These are phyloP conservation scores for Coemansia sp. DNA, from an alignment of 192 early-diverging fungal genomes.

Conservation along the genomic window DNA sequence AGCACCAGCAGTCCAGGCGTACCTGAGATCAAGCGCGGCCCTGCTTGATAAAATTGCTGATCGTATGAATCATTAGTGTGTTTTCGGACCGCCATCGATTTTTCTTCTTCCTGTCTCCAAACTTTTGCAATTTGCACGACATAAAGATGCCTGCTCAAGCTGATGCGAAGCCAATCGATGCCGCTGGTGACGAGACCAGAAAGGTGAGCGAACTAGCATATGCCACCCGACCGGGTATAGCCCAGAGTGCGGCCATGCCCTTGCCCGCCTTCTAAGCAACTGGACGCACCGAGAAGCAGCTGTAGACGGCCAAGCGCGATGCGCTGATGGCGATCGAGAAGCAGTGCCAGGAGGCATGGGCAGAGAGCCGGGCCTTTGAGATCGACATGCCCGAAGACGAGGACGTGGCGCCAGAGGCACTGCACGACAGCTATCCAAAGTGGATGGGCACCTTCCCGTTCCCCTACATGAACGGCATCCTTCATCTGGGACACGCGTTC, in stretches of 20 bases:
- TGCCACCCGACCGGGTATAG: too few species aligned
- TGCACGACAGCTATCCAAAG: constrained; percentile 72
- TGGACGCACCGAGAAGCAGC: too few species aligned
- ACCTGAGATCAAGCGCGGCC: too few species aligned
- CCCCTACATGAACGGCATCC: constrained; percentile 92
- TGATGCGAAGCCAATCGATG: too few species aligned
- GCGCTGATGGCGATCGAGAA: constrained; percentile 68
- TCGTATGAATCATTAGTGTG: too few species aligned
- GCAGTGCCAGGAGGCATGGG: constrained; percentile 74
- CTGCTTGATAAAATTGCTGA: too few species aligned
- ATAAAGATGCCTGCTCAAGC: too few species aligned
- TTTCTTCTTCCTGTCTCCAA: too few species aligned
- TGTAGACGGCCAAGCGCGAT: constrained; percentile 71
- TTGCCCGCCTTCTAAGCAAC: too few species aligned
- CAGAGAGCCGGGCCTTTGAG: constrained; percentile 71
- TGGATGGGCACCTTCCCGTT: constrained; percentile 93
- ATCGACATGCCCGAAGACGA: constrained; percentile 68
- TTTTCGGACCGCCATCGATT: too few species aligned
- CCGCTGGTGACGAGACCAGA: not conserved
- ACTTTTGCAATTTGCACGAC: too few species aligned
- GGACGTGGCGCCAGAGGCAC: constrained; percentile 48
- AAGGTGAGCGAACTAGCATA: not conserved
- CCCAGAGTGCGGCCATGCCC: too few species aligned
- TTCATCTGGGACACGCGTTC: constrained; percentile 97
- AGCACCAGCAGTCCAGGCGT: not conserved